Base-by-base conservation (phyloP, 257 asterid species). In the Solanum chiquidenum region DNA sequence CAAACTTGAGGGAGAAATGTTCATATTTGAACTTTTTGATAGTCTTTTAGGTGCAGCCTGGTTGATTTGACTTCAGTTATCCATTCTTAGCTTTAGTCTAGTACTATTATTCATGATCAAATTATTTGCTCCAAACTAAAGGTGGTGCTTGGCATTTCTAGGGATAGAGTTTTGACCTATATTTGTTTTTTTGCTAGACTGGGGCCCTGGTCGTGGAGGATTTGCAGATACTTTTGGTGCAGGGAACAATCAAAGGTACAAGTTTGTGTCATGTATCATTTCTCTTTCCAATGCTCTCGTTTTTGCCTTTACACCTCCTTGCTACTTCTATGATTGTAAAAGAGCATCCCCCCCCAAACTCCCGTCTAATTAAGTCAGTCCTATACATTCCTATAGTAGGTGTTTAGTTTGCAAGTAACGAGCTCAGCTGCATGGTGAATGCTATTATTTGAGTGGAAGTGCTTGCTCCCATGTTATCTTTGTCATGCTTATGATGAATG, bases 191-290 rank as follows among this genome's bases (percentile, higher is more conserved):
- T 85, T 77, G 89, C 91, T 92, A 97, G 99, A 95, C 85, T 95
- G 97, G 98, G 98, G 93, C 87, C 92, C 97, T 60, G 98, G 94
- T 55, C 97, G 94, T 66, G 98, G 94, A 90, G 95, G 92, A 71
- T 91, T 91, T 87, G 87, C 89, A 84, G 98, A 95, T 90, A 90
- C 93, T 66, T 92, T 93, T 88, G 89, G 80, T 60, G 69, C 93
- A 4, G 98, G 98, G 83, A 94, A 92, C 88, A 58, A 86, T 83
- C 99, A 93, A 82, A 95, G 98, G 99, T 97, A 89, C 52, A 11
- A 31, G 72, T 31, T 77, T 73, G 80, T 86, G 31, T 42, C 46
- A 82, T 27, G 44, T 72, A 88, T 52, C 83, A n/a, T 49, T 9
- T 68, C 83, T 33, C 6, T 38, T 82, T 68, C 46, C 58, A 49